Base-by-base conservation (phyloP, 1,284 basidiomycete genomes). In the Peniophora sp. region DNA sequence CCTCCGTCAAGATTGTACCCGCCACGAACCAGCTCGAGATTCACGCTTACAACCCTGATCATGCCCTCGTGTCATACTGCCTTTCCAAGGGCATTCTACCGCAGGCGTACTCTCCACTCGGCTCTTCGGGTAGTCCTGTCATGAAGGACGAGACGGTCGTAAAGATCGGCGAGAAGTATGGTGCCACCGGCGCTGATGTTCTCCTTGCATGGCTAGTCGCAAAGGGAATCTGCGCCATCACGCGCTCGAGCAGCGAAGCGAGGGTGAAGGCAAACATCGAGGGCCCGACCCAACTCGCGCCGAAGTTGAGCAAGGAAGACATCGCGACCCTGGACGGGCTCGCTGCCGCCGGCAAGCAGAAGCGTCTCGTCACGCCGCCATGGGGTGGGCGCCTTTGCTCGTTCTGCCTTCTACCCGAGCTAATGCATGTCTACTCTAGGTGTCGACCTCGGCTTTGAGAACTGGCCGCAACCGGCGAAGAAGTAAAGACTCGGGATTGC, bases 81-180 rank as follows among this genome's bases (percentile, higher is more conserved):
- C 75, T 78, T 60, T 69, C 73, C 34, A 82, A 90, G 63, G 74
- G 73, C 34, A 93, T 95, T 59, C 67, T 83, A 24, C 71, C 88
- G 0, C 78, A 92, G 64, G 90, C 90, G 0, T 94, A 92, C 68
- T 91, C 86, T 9, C 92, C 92, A 3, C 76, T 93, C 24, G 91
- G 91, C 3, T 89, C 86, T 17, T 80, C 82, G 6, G 37, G 37
- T 5, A 17, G n/a, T 8, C 86, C 88, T 2, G 68, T 94, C n/a
- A 67, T 90, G 50, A 65, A 67, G 15, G 90, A 95, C 62, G 76
- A 83, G 48, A 75, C 76, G 15, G 79, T 89, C 14, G 55, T 69
- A n/a, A 71, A 73, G 54, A 76, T 92, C 51, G 88, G 86, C 3
- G 61, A 73, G 54, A 83, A 82, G 64, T 73, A 88, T 64, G 65